Evolutionary conservation across 441 rosid species (phyloP), one percentile per base, ranked within the genome.

Genomic region (Populus hybrid): DNA sequence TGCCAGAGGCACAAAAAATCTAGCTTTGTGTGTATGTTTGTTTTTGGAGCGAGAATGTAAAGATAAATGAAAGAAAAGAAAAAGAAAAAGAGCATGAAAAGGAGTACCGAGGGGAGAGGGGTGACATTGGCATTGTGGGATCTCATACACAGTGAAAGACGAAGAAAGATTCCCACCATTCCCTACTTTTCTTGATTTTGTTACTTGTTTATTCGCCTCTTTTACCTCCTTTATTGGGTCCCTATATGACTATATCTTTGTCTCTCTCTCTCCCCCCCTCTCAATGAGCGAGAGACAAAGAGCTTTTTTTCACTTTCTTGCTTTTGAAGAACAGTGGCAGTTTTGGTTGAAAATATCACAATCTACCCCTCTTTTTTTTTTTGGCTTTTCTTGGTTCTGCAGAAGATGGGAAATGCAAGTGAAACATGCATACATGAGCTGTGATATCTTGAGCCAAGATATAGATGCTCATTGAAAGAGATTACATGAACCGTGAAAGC

Each of bases 301-400:
- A 34, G 36, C 75, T 80, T 82, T 82, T 73, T 67, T 63, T 83
- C 81, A 46, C 84, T 83, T 91, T 86, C 82, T 82, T 85, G 87
- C 89, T 87, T 92, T 89, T 74, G 32, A 73, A 77, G 79, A 81
- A 85, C 80, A 79, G 85, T 80, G 69, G 84, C 84, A 72, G 75
- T 85, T 83, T 83, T 78, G 85, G 85, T 84, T 90, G 91, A 88
- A 89, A 87, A 85, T 81, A 86, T 79, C 68, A 75, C 90, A 86
- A 80, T 84, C 82, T 84, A 61, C 81, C 78, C 76, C 90, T 87
- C 7, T 34, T 81, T 84, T 77, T 81, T 84, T 77, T 76, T 78
- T 30, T 30, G 32, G 67, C 78, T 81, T 87, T 80, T 71, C 79
- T 80, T 82, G 88, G 79, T 74, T 81, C 82, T 80, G 85, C 81